A percentile compares a stretch with the other conserved stretches of the same genome.
Conservation (phyloP, 352 stramenopile species). For the Globisporangium ultimum region DNA sequence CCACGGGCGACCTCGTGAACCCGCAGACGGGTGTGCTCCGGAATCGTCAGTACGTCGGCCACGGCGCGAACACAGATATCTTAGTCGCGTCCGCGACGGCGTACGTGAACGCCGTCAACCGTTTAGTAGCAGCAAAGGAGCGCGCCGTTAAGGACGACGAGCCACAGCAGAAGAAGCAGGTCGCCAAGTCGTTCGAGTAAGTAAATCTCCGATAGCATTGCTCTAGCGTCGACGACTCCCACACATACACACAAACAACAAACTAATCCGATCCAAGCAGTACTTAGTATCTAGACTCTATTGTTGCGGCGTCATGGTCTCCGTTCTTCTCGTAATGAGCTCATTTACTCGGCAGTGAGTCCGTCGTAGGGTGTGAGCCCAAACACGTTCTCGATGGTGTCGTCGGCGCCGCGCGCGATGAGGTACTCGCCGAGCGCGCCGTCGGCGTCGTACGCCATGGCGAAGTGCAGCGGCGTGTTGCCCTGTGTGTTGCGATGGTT, state of each 20-base stretch:
- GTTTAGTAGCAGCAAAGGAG: slow-evolving; percentile 70
- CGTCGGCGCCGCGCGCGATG: slow-evolving; percentile 91
- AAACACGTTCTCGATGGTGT: slow-evolving; percentile 93
- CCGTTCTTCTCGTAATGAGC: neutral
- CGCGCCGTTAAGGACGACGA: slow-evolving; percentile 22
- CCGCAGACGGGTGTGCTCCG: slow-evolving; percentile 79
- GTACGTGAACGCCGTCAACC: slow-evolving; percentile 88
- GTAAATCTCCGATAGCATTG: neutral
- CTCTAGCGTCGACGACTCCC: no score
- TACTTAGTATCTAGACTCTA: no score
- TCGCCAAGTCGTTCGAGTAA: slow-evolving; percentile 26
- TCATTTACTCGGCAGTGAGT: slow-evolving; percentile 44
- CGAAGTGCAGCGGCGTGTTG: slow-evolving; percentile 93
- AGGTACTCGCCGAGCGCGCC: slow-evolving; percentile 90
- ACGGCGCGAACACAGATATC: slow-evolving; percentile 89
- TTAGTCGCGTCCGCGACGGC: slow-evolving; percentile 84
- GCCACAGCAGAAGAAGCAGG: slow-evolving; percentile 18
- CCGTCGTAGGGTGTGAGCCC: slow-evolving; percentile 94
- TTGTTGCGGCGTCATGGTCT: neutral
- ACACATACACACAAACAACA: no score
- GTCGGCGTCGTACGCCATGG: slow-evolving; percentile 91
- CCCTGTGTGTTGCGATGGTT: slow-evolving; percentile 91
- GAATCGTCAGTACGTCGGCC: slow-evolving; percentile 85
- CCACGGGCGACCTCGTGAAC: slow-evolving; percentile 65
- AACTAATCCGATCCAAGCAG: no score